phyloP scores from a whole-genome alignment of 2,329 filamentous ascomycete genomes.

The Diaporthe sp. region DNA sequence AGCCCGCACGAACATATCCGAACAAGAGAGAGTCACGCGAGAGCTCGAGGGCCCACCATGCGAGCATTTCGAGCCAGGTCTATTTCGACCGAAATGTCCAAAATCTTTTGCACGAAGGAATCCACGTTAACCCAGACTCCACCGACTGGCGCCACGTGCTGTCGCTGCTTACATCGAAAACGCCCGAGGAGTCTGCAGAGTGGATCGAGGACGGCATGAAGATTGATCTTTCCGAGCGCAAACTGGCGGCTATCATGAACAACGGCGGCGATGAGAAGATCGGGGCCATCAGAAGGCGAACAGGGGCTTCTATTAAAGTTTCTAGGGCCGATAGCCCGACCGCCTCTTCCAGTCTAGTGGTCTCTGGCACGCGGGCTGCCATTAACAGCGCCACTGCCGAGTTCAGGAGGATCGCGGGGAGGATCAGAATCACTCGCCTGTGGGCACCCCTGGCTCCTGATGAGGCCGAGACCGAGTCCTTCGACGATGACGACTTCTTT shows the following conservation, averaged over 20 bases:
- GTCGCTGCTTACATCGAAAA: slow-evolving; percentile 52
- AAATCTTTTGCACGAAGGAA: not conserved
- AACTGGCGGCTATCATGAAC: slow-evolving; percentile 39
- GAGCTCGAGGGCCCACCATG: slow-evolving; percentile 41
- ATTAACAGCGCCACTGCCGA: slow-evolving; percentile 43
- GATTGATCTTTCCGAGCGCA: slow-evolving; percentile 43
- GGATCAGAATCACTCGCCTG: slow-evolving; percentile 40
- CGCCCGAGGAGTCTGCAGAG: slow-evolving; percentile 41
- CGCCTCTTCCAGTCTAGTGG: slow-evolving; percentile 42
- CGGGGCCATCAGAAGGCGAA: slow-evolving; percentile 47
- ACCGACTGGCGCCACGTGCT: slow-evolving; percentile 57
- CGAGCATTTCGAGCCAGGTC: slow-evolving; percentile 51
- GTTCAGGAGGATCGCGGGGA: slow-evolving; percentile 40
- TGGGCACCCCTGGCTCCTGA: slow-evolving; percentile 10
- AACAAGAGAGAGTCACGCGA: slow-evolving; percentile 41
- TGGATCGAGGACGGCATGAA: slow-evolving; percentile 43
- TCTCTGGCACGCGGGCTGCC: slow-evolving; percentile 43
- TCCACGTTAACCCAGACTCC: not conserved
- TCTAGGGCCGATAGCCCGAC: slow-evolving; percentile 32
- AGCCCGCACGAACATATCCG: slow-evolving; percentile 42
- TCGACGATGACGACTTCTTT: slow-evolving; percentile 9
- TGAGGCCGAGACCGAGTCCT: slow-evolving; percentile 10
- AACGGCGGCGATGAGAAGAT: slow-evolving; percentile 41
- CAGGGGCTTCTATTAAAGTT: slow-evolving; percentile 44
- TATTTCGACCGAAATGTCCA: slow-evolving; percentile 51